These are phyloP conservation scores for Coprinopsis cinerea DNA, from an alignment of 768 basidiomycete species.

Conservation along the genomic window DNA sequence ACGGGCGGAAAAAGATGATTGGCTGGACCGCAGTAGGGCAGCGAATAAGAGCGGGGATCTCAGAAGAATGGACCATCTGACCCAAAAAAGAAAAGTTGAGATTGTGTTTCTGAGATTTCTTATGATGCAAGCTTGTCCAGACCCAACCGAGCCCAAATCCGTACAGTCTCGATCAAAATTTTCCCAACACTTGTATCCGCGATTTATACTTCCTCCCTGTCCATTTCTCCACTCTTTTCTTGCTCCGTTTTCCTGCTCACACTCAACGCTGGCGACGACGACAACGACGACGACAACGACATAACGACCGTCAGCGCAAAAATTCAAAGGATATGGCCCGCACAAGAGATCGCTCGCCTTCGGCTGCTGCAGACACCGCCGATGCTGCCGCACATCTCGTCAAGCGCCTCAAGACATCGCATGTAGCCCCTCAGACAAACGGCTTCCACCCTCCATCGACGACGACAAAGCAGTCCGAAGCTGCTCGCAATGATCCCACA, in stretches of 20 bases:
- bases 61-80: too few species aligned
- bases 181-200: conserved; percentile 5
- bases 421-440: conserved; percentile 11
- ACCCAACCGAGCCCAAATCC: conserved; percentile 12
- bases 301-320: too few species aligned
- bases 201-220: neutral
- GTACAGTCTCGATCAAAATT: conserved; percentile 11
- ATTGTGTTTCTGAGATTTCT: neutral
- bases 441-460: conserved; percentile 13
- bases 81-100: too few species aligned
- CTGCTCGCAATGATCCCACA: conserved; percentile 25
- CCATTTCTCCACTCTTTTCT: neutral
- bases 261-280: too few species aligned
- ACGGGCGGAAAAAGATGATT: too few species aligned
- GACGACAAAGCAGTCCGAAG: conserved; percentile 15
- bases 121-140: conserved; percentile 3
- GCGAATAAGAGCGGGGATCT: too few species aligned
- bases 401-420: conserved; percentile 26
- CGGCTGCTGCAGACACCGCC: conserved; percentile 22
- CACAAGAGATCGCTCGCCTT: conserved; percentile 41
- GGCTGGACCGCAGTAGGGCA: too few species aligned
- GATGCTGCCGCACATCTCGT: conserved; percentile 16
- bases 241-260: neutral
- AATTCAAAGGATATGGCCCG: conserved; percentile 40
- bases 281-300: too few species aligned